phyloP scores from a whole-genome alignment of 2,329 filamentous ascomycete species.

The Ascochyta clinopodiicola region DNA sequence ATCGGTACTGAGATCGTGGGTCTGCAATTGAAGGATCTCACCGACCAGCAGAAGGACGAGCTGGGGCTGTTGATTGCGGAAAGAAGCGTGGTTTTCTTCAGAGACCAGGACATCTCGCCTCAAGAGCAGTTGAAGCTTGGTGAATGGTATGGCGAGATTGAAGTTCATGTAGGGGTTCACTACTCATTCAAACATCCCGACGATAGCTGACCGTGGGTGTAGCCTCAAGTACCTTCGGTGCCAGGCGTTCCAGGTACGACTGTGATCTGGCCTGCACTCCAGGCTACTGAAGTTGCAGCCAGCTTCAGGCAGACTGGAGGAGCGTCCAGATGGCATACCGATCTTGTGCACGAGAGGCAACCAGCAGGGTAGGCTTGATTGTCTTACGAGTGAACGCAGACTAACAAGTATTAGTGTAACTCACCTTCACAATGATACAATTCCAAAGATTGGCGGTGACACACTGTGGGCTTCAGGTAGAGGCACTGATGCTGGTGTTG shows the following conservation, averaged over 20 bases:
- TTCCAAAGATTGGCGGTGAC: constrained; percentile 71
- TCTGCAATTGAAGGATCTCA: constrained; percentile 58
- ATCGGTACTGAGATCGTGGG: constrained; percentile 47
- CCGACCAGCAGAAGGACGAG: constrained; percentile 57
- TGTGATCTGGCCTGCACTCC: constrained; percentile 74
- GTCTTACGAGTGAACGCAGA: neutral
- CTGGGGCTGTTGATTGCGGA: constrained; percentile 53
- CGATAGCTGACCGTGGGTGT: neutral
- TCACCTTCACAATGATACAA: constrained; percentile 72
- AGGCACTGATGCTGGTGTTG: neutral
- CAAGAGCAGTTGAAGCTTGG: constrained; percentile 43
- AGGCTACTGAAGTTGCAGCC: constrained; percentile 65
- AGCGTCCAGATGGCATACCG: constrained; percentile 72
- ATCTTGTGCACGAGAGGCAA: constrained; percentile 74
- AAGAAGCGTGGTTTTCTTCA: constrained; percentile 58
- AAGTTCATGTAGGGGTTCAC: constrained; percentile 67
- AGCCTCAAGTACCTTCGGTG: constrained; percentile 75
- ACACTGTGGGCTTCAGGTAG: constrained; percentile 70
- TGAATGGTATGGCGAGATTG: constrained; percentile 59
- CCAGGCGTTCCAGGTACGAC: constrained; percentile 68
- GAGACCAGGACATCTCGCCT: constrained; percentile 54
- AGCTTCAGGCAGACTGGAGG: constrained; percentile 72
- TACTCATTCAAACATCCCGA: neutral
- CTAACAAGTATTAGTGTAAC: constrained; percentile 56
- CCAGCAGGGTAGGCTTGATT: constrained; percentile 61